These are phyloP conservation scores for Astraeus odoratus DNA, from an alignment of 768 basidiomycete species.

Conservation along the genomic window DNA sequence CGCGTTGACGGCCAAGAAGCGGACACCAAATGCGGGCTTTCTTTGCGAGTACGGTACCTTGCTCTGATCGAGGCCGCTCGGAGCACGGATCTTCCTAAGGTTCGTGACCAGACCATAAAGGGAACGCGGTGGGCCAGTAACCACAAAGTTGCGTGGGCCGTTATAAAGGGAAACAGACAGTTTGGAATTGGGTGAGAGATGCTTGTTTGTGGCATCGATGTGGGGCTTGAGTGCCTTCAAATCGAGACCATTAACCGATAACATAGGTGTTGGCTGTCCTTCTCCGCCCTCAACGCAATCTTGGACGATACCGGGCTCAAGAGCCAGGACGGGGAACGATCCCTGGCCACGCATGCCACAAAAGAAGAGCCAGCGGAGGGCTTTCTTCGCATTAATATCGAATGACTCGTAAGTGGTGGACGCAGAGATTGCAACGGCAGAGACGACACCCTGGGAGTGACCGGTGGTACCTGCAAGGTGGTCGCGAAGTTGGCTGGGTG, in stretches of 20 bases:
- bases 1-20: slow-evolving; percentile 93
- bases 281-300: slow-evolving; percentile 90
- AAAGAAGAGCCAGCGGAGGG: slow-evolving; percentile 89
- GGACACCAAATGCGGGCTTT: slow-evolving; percentile 85
- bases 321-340: slow-evolving; percentile 84
- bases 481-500: slow-evolving; percentile 72
- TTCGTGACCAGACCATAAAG: slow-evolving; percentile 93
- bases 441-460: slow-evolving; percentile 95
- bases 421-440: slow-evolving; percentile 83
- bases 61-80: slow-evolving; percentile 85
- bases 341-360: slow-evolving; percentile 90
- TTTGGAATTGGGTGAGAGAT: slow-evolving; percentile 73
- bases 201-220: slow-evolving; percentile 79
- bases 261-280: slow-evolving; percentile 89
- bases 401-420: slow-evolving; percentile 73
- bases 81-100: slow-evolving; percentile 84
- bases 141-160: slow-evolving; percentile 83
- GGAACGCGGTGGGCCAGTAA: slow-evolving; percentile 86
- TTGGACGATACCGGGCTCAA: slow-evolving; percentile 83
- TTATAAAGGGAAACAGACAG: slow-evolving; percentile 88
- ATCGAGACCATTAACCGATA: slow-evolving; percentile 78
- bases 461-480: slow-evolving; percentile 85
- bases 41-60: slow-evolving; percentile 92
- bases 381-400: slow-evolving; percentile 69
- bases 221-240: slow-evolving; percentile 74